Evolutionary conservation across 352 stramenopile species (phyloP).

Genomic region (Phytophthora aleatoria): DNA sequence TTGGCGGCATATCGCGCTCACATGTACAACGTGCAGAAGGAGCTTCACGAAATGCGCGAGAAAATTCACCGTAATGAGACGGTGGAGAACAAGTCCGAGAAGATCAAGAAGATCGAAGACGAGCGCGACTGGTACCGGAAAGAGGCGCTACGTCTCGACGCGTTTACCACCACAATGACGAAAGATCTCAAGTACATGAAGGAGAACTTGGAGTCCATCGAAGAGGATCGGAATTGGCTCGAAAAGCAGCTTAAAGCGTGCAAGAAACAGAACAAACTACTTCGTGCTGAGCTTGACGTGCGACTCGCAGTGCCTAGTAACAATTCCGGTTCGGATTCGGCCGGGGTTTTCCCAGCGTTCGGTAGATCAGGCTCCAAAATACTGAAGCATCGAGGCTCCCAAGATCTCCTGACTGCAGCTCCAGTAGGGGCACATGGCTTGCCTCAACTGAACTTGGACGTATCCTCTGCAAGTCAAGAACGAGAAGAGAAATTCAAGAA

Average conservation of each 20-base stretch:
- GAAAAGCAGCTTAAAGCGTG: slow-evolving; percentile 93
- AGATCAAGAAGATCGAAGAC: slow-evolving; percentile 93
- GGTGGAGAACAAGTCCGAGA: slow-evolving; percentile 86
- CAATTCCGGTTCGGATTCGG: slow-evolving; percentile 29
- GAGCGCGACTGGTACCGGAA: slow-evolving; percentile 95
- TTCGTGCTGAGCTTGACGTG: slow-evolving; percentile 82
- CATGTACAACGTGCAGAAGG: slow-evolving; percentile 96
- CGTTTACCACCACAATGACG: slow-evolving; percentile 91
- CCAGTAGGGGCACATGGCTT: slow-evolving; percentile 21
- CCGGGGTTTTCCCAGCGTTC: slow-evolving; percentile 42
- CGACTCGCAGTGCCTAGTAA: slow-evolving; percentile 42
- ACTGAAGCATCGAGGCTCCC: slow-evolving; percentile 21
- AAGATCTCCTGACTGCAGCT: slow-evolving; percentile 14
- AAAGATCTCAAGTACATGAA: slow-evolving; percentile 94
- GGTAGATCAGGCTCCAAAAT: slow-evolving; percentile 32
- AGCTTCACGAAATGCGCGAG: slow-evolving; percentile 91
- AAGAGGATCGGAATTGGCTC: slow-evolving; percentile 93
- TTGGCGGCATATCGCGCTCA: slow-evolving; percentile 92
- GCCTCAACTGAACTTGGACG: slow-evolving; percentile 45
- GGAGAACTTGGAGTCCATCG: slow-evolving; percentile 89
- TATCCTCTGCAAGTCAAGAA: slow-evolving; percentile 32
- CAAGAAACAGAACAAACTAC: slow-evolving; percentile 95
- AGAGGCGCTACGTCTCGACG: slow-evolving; percentile 90
- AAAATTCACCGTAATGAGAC: slow-evolving; percentile 91
- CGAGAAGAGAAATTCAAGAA: slow-evolving; percentile 73